Evolutionary conservation across 2,329 filamentous ascomycete genomes (phyloP).

Genomic region (Dothideomycetes sp.): DNA sequence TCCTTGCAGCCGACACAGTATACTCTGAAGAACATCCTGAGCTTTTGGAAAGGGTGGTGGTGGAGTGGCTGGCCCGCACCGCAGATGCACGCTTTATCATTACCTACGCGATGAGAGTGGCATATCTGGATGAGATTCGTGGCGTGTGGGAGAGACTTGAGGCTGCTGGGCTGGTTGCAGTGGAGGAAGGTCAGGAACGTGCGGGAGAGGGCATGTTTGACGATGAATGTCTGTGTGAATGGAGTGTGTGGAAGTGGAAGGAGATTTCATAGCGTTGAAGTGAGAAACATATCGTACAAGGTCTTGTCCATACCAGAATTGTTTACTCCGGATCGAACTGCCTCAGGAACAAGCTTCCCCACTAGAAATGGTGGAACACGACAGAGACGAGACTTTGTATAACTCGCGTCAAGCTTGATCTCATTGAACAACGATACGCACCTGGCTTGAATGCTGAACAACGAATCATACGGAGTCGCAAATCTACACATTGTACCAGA

Average conservation of each 20-base stretch:
- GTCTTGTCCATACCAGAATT: too few relatives aligned
- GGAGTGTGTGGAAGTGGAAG: conserved; percentile 29
- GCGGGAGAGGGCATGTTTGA: conserved; percentile 21
- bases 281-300: too few relatives aligned
- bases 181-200: conserved; percentile 22
- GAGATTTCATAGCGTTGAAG: conserved; percentile 5
- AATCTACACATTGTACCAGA: too few relatives aligned
- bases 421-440: too few relatives aligned
- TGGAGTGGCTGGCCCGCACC: conserved; percentile 22
- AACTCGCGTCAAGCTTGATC: too few relatives aligned
- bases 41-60: conserved; percentile 24
- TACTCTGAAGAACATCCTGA: conserved; percentile 31
- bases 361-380: too few relatives aligned
- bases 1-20: conserved; percentile 31
- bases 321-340: too few relatives aligned
- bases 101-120: conserved; percentile 28
- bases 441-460: too few relatives aligned
- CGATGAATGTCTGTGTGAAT: conserved; percentile 26
- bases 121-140: conserved; percentile 32
- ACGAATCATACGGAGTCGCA: too few relatives aligned
- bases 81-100: conserved; percentile 24
- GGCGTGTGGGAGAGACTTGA: conserved; percentile 30
- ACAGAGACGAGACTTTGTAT: too few relatives aligned
- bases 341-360: too few relatives aligned
- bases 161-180: conserved; percentile 23